Evolutionary conservation across 768 basidiomycete genomes (phyloP), one percentile per base, ranked within the genome.

Genomic region (Phlebiopsis flavidoalba): DNA sequence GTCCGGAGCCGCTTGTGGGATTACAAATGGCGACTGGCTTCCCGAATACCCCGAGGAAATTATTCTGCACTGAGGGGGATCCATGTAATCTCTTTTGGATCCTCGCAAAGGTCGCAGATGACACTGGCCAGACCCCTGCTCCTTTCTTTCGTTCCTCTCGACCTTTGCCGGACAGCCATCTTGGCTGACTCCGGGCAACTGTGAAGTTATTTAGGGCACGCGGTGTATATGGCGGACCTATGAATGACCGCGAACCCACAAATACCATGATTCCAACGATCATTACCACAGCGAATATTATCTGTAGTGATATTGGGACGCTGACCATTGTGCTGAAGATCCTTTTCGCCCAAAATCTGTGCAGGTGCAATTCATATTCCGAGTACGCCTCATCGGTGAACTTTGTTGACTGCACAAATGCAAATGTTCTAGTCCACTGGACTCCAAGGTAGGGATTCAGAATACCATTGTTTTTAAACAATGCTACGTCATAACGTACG

Each of bases 391-490:
- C 6, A 31, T 31, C 6, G 26, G 6, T 6, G 26, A 31, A 6
- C 2, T 31, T 6, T 31, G 6, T 31, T 6, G n/a, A 31, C 26
- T 31, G n/a, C 26, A 31, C 26, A 31, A n/a, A 71, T 22, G 82
- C 84, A 57, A 87, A 84, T n/a, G n/a, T 65, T 85, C 84, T 63
- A 86, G n/a, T 74, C 86, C 86, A 86, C 81, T 84, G 51, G 6
- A 67, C 63, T 19, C 26, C 26, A 31, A 31, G 26, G 26, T 31
- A 31, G 6, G n/a, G 26, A 31, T 31, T 31, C 26, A 31, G n/a
- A n/a, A n/a, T n/a, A n/a, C n/a, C n/a, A n/a, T n/a, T n/a, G n/a
- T n/a, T n/a, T n/a, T n/a, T n/a, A n/a, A n/a, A n/a, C n/a, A n/a
- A n/a, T n/a, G n/a, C n/a, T 31, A 31, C 6, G 26, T 31, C 40